These are phyloP conservation scores for Botrytis galanthina DNA, from an alignment of 2,329 filamentous ascomycete genomes.

Conservation along the genomic window DNA sequence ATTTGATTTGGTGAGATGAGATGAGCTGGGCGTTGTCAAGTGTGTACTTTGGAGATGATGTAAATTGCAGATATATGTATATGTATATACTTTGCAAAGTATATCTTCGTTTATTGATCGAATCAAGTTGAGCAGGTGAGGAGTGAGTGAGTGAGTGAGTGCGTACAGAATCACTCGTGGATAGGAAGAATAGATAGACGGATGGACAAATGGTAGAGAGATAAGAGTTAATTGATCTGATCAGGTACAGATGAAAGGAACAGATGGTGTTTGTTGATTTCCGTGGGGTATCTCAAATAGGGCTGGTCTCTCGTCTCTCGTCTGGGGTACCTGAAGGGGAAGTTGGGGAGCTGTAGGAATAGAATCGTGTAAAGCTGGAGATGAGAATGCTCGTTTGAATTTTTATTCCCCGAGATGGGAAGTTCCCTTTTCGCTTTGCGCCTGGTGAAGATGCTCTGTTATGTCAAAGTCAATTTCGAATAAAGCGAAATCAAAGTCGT, in stretches of 20 bases:
- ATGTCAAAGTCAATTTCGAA: background rate
- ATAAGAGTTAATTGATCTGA: background rate
- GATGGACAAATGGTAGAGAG: background rate
- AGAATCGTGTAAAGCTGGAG: background rate
- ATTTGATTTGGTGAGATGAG: background rate
- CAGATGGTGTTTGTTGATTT: background rate
- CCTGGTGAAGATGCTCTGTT: background rate
- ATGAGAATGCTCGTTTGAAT: background rate
- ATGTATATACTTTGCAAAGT: background rate
- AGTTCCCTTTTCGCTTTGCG: background rate
- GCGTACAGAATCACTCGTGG: background rate
- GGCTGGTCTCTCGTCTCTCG: background rate
- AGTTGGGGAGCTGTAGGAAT: background rate
- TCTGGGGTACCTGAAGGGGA: background rate
- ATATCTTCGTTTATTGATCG: background rate
- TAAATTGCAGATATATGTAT: background rate
- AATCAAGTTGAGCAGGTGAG: background rate
- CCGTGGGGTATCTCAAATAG: slow-evolving; percentile 4
- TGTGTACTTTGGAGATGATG: background rate
- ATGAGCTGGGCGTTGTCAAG: background rate
- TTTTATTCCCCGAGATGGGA: background rate
- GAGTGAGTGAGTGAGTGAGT: background rate
- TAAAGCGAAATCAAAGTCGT: background rate
- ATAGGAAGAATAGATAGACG: background rate
- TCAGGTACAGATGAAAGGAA: background rate